These are phyloP conservation scores for Ramularia collo-cygni DNA, from an alignment of 2,329 filamentous ascomycete genomes.

Conservation along the genomic window DNA sequence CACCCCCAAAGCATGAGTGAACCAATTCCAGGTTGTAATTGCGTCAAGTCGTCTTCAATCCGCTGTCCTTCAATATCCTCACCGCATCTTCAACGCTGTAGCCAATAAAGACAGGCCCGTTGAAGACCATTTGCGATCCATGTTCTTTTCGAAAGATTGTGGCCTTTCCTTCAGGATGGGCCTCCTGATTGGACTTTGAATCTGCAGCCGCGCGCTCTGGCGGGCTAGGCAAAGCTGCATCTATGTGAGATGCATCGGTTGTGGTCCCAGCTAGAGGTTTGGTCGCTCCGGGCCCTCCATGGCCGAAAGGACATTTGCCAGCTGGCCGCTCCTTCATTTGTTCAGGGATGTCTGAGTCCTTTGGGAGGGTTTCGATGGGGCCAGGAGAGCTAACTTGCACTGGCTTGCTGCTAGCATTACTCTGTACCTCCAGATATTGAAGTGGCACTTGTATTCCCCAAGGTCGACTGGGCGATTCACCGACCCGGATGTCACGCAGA, in stretches of 20 bases:
- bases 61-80: slow-evolving; percentile 55
- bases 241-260: background rate
- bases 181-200: too few species aligned
- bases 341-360: slow-evolving; percentile 5
- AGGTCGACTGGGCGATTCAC: slow-evolving; percentile 84
- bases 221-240: background rate
- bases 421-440: slow-evolving; percentile 38
- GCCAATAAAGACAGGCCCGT: slow-evolving; percentile 88
- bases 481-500: slow-evolving; percentile 82
- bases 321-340: slow-evolving; percentile 7
- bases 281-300: slow-evolving; percentile 5
- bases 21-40: too few species aligned
- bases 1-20: too few species aligned
- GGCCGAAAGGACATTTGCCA: slow-evolving; percentile 20
- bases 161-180: slow-evolving; percentile 1
- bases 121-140: slow-evolving; percentile 72
- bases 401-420: slow-evolving; percentile 32
- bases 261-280: background rate
- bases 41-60: slow-evolving; percentile 6
- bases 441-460: slow-evolving; percentile 83
- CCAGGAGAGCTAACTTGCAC: slow-evolving; percentile 48
- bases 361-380: slow-evolving; percentile 20
- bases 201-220: background rate
- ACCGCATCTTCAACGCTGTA: slow-evolving; percentile 81
- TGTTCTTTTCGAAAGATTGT: slow-evolving; percentile 3